Evolutionary conservation across 177 flowering plant species (phyloP).

Genomic region (Vitis hybrid): DNA sequence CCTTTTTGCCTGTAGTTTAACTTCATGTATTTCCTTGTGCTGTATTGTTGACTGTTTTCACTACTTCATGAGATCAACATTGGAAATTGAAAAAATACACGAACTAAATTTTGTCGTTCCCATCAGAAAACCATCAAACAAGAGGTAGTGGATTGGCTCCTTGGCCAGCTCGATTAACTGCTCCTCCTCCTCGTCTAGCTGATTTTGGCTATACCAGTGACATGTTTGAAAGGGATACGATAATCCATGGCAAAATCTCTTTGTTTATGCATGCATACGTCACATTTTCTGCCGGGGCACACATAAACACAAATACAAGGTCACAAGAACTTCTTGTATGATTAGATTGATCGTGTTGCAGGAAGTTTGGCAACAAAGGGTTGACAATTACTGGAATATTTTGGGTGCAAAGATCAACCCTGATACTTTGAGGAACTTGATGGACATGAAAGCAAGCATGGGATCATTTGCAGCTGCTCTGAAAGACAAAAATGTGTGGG

Average conservation of each 20-base stretch:
- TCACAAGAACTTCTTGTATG: neutral
- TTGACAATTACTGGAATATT: conserved; percentile 65
- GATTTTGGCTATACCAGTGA: conserved; percentile 32
- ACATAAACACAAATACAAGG: neutral
- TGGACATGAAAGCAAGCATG: conserved; percentile 88
- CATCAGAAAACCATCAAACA: conserved; percentile 23
- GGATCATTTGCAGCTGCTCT: conserved; percentile 85
- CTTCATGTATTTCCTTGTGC: no score
- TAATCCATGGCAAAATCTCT: conserved; percentile 3
- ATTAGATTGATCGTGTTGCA: conserved; percentile 22
- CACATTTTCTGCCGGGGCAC: neutral
- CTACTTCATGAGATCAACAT: neutral
- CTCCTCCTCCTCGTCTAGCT: conserved; percentile 42
- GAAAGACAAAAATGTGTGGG: conserved; percentile 77
- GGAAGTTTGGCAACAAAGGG: conserved; percentile 68
- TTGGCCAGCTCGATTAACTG: conserved; percentile 35
- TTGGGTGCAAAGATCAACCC: conserved; percentile 50
- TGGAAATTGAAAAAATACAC: neutral
- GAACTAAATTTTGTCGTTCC: neutral
- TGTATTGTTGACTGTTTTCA: no score
- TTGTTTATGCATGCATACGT: neutral
- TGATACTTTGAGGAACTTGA: conserved; percentile 58
- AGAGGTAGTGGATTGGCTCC: conserved; percentile 41
- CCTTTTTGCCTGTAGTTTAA: no score
- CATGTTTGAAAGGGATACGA: conserved; percentile 28